These are phyloP conservation scores for Tylopilus sp. DNA, from an alignment of 768 basidiomycete genomes.

Conservation along the genomic window DNA sequence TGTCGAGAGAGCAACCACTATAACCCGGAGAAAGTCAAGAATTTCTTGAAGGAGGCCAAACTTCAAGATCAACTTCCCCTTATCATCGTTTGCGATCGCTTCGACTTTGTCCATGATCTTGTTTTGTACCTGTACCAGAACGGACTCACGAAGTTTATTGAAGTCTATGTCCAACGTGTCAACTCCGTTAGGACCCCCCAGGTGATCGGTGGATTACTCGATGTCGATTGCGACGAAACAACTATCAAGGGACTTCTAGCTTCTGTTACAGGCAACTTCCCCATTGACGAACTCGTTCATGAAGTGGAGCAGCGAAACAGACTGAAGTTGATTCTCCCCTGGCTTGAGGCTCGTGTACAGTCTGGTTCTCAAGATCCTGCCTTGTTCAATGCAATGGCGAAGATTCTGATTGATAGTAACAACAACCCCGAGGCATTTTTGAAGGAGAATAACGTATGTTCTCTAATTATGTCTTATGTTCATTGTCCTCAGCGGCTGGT, in stretches of 20 bases:
- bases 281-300: slow-evolving; percentile 94
- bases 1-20: slow-evolving; percentile 96
- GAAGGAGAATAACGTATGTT: slow-evolving; percentile 94
- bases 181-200: slow-evolving; percentile 97
- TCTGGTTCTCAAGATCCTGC: slow-evolving; percentile 92
- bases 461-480: not conserved
- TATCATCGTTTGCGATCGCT: slow-evolving; percentile 99
- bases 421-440: slow-evolving; percentile 97
- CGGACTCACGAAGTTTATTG: slow-evolving; percentile 93
- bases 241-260: slow-evolving; percentile 94
- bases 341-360: slow-evolving; percentile 92
- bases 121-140: slow-evolving; percentile 99
- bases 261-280: slow-evolving; percentile 95
- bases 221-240: slow-evolving; percentile 96
- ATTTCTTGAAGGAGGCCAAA: slow-evolving; percentile 99
- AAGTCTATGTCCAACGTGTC: slow-evolving; percentile 99
- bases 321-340: slow-evolving; percentile 94
- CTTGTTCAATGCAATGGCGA: slow-evolving; percentile 95
- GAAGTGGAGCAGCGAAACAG: slow-evolving; percentile 97
- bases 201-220: slow-evolving; percentile 92
- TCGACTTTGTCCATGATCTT: slow-evolving; percentile 99
- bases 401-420: slow-evolving; percentile 98
- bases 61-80: slow-evolving; percentile 94
- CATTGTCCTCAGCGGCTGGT: slow-evolving; percentile 9
- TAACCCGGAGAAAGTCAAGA: slow-evolving; percentile 99